A percentile compares a stretch with the other conserved stretches of the same genome.
These are phyloP conservation scores for Nicotiana noctiflora DNA, from an alignment of 257 asterid species.

Conservation along the genomic window DNA sequence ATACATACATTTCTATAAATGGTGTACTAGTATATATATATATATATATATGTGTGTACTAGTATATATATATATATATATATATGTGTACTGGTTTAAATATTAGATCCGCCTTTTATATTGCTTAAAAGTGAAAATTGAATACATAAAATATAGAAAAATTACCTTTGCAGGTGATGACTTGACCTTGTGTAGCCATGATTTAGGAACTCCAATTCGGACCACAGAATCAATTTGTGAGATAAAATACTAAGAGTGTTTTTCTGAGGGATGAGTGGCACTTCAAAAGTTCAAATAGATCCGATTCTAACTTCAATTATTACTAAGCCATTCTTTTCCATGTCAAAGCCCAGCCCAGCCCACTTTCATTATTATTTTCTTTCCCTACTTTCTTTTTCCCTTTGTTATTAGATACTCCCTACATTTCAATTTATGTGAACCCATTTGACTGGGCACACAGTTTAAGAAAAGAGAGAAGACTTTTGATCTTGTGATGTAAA, in stretches of 20 bases:
- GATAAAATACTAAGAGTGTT: neutral
- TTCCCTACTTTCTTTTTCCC: too few relatives aligned
- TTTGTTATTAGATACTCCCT: too few relatives aligned
- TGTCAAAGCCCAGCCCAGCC: neutral
- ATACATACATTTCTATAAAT: neutral
- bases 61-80: neutral
- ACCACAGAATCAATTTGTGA: neutral
- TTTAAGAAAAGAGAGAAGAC: too few relatives aligned
- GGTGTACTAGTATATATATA: neutral
- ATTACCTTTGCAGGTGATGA: conserved; percentile 86
- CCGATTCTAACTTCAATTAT: neutral
- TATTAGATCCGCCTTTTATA: neutral
- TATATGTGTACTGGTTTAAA: neutral
- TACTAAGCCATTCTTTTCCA: neutral
- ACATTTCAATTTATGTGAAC: too few relatives aligned
- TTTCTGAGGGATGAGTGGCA: neutral
- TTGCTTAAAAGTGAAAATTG: neutral
- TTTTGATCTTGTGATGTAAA: too few relatives aligned
- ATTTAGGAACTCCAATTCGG: neutral
- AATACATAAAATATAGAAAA: neutral
- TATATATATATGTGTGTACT: neutral
- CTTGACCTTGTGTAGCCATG: conserved; percentile 85
- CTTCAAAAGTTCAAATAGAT: neutral
- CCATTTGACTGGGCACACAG: too few relatives aligned
- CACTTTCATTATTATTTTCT: neutral